Base-by-base conservation (phyloP, 306 rosid species). In the Glycine tomentella region DNA sequence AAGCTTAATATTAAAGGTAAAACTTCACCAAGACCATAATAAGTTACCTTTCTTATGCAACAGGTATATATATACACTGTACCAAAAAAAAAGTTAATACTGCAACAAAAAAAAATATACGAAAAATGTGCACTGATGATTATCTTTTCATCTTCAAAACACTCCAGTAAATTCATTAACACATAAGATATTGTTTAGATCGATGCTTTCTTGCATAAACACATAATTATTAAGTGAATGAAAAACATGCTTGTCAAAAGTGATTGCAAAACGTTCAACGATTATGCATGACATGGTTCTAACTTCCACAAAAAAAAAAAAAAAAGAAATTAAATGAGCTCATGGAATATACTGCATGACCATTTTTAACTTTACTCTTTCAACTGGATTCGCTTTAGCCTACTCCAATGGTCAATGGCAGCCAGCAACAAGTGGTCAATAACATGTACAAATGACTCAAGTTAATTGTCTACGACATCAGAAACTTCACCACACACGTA, bases 381-480 rank as follows among this genome's bases (percentile, higher is more conserved):
- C 58, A 17, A 63, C 56, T 52, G 57, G 40, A 38, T 74, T 13
- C 66, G 15, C 67, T 50, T 58, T 9, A 14, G 6, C 15, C 31
- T 44, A 3, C 69, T 72, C 20, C 14, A 55, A 15, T 33, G 45
- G 2, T 7, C 25, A 31, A 56, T 57, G 44, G 12, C 20, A 14
- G 51, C 16, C 55, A 50, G 55, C 57, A 12, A 44, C 31, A 13
- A 74, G 14, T 34, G 15, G 51, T 52, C 71, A 45, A n/a, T 13
- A 10, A 38, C 11, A 34, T 34, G 38, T 34, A 72, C 83, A 72
- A 61, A 7, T 50, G 65, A 45, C 44, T 44, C 3, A 34, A 45
- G 44, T 50, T 58, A 67, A 55, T 56, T 6, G 57, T 68, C 49
- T 67, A 51, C 63, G 63, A 75, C 12, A 56, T 74, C 53, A 68